These are phyloP conservation scores for Serendipita indica DNA, from an alignment of 768 basidiomycete species.

Conservation along the genomic window DNA sequence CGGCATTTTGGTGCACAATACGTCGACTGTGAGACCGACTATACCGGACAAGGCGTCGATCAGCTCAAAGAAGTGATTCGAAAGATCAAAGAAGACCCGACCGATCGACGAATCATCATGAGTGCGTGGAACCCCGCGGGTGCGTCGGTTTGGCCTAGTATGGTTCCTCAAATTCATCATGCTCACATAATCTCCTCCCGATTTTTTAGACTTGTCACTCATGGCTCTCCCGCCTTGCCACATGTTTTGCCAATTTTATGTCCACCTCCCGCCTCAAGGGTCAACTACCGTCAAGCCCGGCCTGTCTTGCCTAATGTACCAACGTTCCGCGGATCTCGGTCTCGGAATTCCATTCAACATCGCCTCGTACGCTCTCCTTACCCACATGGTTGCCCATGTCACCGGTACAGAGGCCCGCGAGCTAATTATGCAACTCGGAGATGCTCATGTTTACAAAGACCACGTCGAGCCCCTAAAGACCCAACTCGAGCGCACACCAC, in stretches of 20 bases:
- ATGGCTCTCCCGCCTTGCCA: conserved; percentile 99
- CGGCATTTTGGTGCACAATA: conserved; percentile 86
- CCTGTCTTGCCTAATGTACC: conserved; percentile 93
- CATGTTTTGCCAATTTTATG: conserved; percentile 98
- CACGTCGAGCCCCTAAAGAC: conserved; percentile 76
- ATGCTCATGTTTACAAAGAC: conserved; percentile 91
- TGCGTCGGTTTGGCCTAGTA: conserved; percentile 24
- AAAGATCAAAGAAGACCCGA: conserved; percentile 88
- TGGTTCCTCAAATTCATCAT: background rate
- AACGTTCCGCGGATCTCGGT: conserved; percentile 92
- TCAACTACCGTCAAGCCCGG: conserved; percentile 35
- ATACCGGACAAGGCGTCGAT: conserved; percentile 76
- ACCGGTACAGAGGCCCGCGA: conserved; percentile 78
- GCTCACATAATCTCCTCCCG: background rate
- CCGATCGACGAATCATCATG: conserved; percentile 83
- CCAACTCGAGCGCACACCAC: conserved; percentile 67
- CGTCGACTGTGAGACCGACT: conserved; percentile 54
- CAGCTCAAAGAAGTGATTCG: conserved; percentile 77
- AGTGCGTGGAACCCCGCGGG: conserved; percentile 98
- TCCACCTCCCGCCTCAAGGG: conserved; percentile 55
- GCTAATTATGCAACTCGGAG: conserved; percentile 89
- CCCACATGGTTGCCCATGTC: conserved; percentile 93
- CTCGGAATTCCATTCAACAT: conserved; percentile 99
- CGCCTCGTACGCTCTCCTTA: conserved; percentile 92
- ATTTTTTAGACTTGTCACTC: conserved; percentile 54